Conservation (phyloP, 176 grass and related monocot species). For the Secale cereale region DNA sequence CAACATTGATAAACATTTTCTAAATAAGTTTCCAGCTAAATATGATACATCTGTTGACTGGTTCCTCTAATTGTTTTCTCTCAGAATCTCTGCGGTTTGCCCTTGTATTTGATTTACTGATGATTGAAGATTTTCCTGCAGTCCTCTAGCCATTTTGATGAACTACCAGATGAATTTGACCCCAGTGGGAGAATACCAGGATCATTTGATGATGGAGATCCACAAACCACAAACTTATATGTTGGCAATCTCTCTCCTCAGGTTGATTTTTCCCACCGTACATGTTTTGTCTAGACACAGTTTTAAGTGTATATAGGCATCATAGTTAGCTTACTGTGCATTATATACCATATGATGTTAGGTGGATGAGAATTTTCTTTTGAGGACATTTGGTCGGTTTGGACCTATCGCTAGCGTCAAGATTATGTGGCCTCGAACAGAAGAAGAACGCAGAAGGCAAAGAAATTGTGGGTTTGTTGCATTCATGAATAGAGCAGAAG, state of each 20-base stretch:
- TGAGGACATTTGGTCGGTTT: slow-evolving; percentile 97
- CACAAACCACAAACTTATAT: slow-evolving; percentile 99
- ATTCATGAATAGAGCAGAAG: slow-evolving; percentile 96
- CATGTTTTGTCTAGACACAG: background rate
- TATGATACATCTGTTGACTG: slow-evolving; percentile 8
- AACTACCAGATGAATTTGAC: slow-evolving; percentile 88
- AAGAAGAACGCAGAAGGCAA: slow-evolving; percentile 93
- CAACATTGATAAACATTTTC: background rate
- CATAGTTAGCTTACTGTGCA: slow-evolving; percentile 14
- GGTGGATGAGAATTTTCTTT: slow-evolving; percentile 99
- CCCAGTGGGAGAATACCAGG: slow-evolving; percentile 74
- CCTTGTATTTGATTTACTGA: slow-evolving; percentile 19
- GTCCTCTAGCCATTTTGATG: slow-evolving; percentile 88
- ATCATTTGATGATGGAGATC: slow-evolving; percentile 97
- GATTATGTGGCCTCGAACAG: slow-evolving; percentile 99
- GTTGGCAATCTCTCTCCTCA: slow-evolving; percentile 94
- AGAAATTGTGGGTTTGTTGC: slow-evolving; percentile 99
- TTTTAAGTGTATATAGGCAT: slow-evolving; percentile 2
- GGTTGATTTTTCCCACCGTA: slow-evolving; percentile 38
- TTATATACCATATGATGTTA: slow-evolving; percentile 33
- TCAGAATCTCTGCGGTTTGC: slow-evolving; percentile 16
- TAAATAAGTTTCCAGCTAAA: background rate
- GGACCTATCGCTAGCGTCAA: slow-evolving; percentile 99
- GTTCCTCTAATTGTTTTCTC: background rate
- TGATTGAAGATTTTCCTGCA: slow-evolving; percentile 34